Conservation (phyloP, 2,329 filamentous ascomycete species). For the Beauveria australis region DNA sequence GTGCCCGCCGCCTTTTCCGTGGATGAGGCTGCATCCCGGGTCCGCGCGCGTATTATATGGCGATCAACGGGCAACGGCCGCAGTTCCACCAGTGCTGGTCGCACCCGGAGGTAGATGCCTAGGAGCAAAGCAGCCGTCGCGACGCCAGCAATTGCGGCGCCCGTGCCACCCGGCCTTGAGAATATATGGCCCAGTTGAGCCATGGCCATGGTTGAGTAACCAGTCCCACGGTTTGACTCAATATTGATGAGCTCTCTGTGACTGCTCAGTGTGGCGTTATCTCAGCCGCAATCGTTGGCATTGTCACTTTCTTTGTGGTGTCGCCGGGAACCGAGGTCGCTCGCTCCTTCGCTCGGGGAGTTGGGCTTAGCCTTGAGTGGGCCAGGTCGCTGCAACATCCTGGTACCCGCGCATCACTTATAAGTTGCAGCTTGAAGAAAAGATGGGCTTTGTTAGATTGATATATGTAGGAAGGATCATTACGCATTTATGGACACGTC, state of each 20-base stretch:
- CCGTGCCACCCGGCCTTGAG: neutral
- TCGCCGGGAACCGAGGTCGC: neutral
- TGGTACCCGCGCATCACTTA: neutral
- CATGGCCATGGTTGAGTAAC: neutral
- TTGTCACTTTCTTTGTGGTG: neutral
- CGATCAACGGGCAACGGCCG: neutral
- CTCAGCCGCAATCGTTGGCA: neutral
- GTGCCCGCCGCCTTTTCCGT: conserved; percentile 7
- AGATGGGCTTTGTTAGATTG: neutral
- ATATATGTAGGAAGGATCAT: no score
- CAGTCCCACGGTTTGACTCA: no score
- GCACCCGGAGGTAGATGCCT: conserved; percentile 23
- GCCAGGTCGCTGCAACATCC: neutral
- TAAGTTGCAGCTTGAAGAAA: neutral
- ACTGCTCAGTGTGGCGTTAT: neutral
- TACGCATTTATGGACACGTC: neutral
- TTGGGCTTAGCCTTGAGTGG: neutral
- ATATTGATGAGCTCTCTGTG: neutral
- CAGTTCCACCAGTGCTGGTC: conserved; percentile 15
- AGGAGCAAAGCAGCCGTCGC: neutral
- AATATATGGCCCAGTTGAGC: neutral
- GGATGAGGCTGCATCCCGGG: neutral
- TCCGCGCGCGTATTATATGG: conserved; percentile 6
- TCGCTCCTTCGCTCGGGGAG: neutral
- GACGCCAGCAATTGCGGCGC: neutral